These are phyloP conservation scores for Dioszegia aurantiaca DNA, from an alignment of 768 basidiomycete genomes.

Conservation along the genomic window DNA sequence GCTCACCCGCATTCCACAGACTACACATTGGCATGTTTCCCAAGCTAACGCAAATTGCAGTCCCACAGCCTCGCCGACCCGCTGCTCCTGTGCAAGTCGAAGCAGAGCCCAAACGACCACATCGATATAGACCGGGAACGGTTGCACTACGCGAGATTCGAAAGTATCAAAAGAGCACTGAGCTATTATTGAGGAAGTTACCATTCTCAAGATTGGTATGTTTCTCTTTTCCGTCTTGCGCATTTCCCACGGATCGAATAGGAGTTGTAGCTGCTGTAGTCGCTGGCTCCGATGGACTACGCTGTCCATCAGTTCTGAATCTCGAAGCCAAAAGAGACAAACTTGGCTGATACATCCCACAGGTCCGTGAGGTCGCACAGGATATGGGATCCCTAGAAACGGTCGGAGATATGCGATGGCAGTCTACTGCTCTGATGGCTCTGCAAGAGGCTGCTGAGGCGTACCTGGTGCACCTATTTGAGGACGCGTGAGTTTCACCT, in stretches of 20 bases:
- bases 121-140: slow-evolving; percentile 82
- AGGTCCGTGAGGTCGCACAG: slow-evolving; percentile 93
- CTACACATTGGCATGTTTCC: not conserved
- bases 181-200: slow-evolving; percentile 77
- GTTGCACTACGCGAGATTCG: slow-evolving; percentile 87
- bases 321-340: no score
- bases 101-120: slow-evolving; percentile 54
- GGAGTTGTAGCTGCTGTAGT: no score
- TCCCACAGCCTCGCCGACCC: slow-evolving; percentile 1
- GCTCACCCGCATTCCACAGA: no score
- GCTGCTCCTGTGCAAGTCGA: slow-evolving; percentile 1
- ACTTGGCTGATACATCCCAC: slow-evolving; percentile 14
- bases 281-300: no score
- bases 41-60: slow-evolving; percentile 3
- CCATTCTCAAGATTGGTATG: slow-evolving; percentile 85
- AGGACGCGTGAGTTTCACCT: slow-evolving; percentile 84
- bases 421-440: slow-evolving; percentile 87
- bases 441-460: slow-evolving; percentile 83
- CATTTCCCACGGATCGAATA: not conserved
- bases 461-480: slow-evolving; percentile 85
- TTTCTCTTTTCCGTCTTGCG: slow-evolving; percentile 47
- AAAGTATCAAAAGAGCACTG: slow-evolving; percentile 90
- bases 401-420: slow-evolving; percentile 76
- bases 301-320: no score
- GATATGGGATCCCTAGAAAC: slow-evolving; percentile 72